Evolutionary conservation across 2,329 filamentous ascomycete species (phyloP).

Genomic region (Akanthomyces uredinophilus): DNA sequence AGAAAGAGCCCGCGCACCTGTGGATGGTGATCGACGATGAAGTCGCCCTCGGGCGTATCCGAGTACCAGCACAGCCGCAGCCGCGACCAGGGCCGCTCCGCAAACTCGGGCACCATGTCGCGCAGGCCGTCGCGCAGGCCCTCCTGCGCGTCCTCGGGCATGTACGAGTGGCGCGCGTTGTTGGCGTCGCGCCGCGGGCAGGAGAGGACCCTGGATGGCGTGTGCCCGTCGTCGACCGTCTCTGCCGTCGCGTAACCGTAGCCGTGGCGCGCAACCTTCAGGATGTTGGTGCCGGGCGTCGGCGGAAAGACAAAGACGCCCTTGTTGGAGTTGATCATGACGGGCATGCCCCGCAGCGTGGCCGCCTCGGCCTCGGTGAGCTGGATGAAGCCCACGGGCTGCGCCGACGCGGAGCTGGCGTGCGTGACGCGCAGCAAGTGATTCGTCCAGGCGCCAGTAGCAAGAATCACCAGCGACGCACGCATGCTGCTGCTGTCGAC

Average conservation of each 20-base stretch:
- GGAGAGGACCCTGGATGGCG: constrained; percentile 22
- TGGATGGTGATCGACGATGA: constrained; percentile 55
- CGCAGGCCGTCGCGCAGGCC: constrained; percentile 47
- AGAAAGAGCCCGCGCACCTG: constrained; percentile 40
- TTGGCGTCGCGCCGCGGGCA: constrained; percentile 31
- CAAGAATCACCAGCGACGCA: constrained; percentile 58
- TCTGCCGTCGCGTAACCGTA: constrained; percentile 45
- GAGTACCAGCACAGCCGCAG: constrained; percentile 60
- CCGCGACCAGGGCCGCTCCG: constrained; percentile 44
- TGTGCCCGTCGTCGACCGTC: constrained; percentile 17
- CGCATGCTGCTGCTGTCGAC: constrained; percentile 36
- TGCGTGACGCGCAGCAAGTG: constrained; percentile 52
- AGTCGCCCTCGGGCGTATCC: constrained; percentile 59
- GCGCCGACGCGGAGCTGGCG: constrained; percentile 58
- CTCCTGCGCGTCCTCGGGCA: constrained; percentile 46
- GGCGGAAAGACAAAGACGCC: constrained; percentile 54
- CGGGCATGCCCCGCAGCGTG: constrained; percentile 49
- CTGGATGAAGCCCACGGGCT: constrained; percentile 59
- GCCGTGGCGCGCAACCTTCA: constrained; percentile 58
- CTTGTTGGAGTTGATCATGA: constrained; percentile 50
- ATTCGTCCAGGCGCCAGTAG: constrained; percentile 64
- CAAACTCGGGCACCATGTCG: constrained; percentile 50
- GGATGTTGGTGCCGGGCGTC: constrained; percentile 38
- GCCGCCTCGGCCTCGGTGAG: constrained; percentile 54
- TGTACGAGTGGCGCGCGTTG: constrained; percentile 36